A percentile compares a stretch with the other conserved stretches of the same genome.
Evolutionary conservation across 2,329 filamentous ascomycete species (phyloP).

Genomic region (Penicillium crustosum): DNA sequence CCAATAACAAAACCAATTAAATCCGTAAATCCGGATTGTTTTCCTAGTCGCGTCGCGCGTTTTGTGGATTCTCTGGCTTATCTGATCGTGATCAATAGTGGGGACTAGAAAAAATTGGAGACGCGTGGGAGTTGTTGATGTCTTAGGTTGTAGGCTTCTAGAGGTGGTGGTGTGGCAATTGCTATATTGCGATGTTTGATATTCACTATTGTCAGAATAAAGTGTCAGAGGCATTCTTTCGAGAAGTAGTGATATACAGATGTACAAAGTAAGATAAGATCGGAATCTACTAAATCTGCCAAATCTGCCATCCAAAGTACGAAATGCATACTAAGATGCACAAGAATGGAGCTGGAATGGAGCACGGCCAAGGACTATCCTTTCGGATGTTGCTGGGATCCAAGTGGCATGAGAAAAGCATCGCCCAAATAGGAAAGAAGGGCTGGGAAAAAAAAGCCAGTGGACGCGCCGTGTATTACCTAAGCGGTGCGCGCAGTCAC

Average conservation of each 20-base stretch:
- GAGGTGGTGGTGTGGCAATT: background rate
- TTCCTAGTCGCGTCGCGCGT: constrained; percentile 22
- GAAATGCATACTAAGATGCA: background rate
- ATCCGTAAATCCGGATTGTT: constrained; percentile 26
- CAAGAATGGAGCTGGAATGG: constrained; percentile 18
- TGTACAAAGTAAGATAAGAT: constrained; percentile 9
- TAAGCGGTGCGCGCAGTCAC: constrained; percentile 34
- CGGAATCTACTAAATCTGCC: constrained; percentile 1
- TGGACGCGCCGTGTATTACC: constrained; percentile 19
- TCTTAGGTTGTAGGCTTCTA: background rate
- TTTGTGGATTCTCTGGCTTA: constrained; percentile 11
- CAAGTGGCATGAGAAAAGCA: constrained; percentile 25
- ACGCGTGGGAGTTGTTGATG: constrained; percentile 10
- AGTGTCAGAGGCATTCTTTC: background rate
- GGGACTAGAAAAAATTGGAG: constrained; percentile 14
- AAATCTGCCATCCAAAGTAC: background rate
- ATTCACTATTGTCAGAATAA: background rate
- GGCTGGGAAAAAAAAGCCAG: background rate
- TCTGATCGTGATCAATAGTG: constrained; percentile 16
- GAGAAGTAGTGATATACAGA: background rate
- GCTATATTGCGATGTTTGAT: background rate
- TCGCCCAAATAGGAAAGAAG: constrained; percentile 6
- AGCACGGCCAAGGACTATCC: constrained; percentile 20
- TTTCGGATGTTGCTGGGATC: constrained; percentile 25
- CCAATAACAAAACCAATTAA: constrained; percentile 11